phyloP scores from a whole-genome alignment of 164 flowering plant genomes.

The Vitis amurensis region DNA sequence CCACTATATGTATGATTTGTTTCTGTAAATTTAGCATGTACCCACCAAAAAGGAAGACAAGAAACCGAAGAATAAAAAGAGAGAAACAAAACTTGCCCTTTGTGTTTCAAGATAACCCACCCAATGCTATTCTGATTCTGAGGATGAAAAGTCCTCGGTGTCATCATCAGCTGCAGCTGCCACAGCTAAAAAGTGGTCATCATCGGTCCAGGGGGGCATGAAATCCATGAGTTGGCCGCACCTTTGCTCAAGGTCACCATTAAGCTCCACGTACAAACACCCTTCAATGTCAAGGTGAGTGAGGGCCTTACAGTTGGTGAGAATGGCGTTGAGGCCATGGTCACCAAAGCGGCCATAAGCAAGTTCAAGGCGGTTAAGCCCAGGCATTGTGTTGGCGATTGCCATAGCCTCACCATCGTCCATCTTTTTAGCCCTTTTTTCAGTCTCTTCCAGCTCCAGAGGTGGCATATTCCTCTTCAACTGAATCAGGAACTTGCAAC shows the following conservation, averaged over 20 bases:
- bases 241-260: conserved; percentile 24
- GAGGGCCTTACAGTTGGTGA: conserved; percentile 27
- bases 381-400: conserved; percentile 33
- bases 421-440: neutral
- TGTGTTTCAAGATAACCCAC: no score
- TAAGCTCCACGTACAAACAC: conserved; percentile 24
- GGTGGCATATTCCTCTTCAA: conserved; percentile 36
- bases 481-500: conserved; percentile 26
- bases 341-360: conserved; percentile 27
- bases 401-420: conserved; percentile 32
- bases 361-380: conserved; percentile 28
- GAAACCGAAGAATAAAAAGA: no score
- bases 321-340: conserved; percentile 27
- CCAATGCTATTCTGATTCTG: no score
- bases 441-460: conserved; percentile 1
- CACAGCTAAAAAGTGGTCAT: neutral
- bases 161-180: no score
- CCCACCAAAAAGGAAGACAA: no score
- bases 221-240: conserved; percentile 16
- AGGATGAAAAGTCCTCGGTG: no score
- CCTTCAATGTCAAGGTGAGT: conserved; percentile 32
- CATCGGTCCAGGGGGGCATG: conserved; percentile 21
- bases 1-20: no score
- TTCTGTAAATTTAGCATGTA: no score
- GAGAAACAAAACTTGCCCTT: no score